A percentile compares a stretch with the other conserved stretches of the same genome.
Evolutionary conservation across 1,284 basidiomycete species (phyloP).

Genomic region (Ustilago nuda): DNA sequence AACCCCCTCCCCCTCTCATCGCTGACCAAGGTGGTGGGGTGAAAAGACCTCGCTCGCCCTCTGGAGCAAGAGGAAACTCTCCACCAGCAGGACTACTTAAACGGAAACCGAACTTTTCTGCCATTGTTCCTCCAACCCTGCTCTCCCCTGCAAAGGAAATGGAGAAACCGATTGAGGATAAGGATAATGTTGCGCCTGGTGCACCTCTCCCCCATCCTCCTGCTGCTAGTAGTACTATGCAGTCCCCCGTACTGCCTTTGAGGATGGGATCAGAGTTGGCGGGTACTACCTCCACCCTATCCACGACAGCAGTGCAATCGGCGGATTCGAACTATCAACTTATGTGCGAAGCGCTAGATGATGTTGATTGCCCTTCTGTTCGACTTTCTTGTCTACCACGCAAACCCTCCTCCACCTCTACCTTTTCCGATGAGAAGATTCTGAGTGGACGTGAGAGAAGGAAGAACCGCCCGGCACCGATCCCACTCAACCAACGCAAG

Average conservation of each 20-base stretch:
- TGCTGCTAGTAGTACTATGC: conserved; percentile 8
- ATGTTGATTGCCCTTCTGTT: conserved; percentile 22
- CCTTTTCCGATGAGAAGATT: background rate
- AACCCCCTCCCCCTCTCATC: conserved; percentile 26
- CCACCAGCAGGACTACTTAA: conserved; percentile 46
- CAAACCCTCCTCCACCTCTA: conserved; percentile 3
- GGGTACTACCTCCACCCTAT: conserved; percentile 6
- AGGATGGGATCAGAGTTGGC: conserved; percentile 10
- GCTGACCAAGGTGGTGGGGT: conserved; percentile 5
- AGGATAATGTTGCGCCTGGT: conserved; percentile 31
- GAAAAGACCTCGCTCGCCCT: conserved; percentile 36
- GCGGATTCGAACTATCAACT: conserved; percentile 21
- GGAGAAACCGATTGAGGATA: background rate
- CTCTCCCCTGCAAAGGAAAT: conserved; percentile 1
- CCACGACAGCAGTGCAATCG: background rate
- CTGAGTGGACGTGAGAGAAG: conserved; percentile 35
- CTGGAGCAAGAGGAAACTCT: conserved; percentile 6
- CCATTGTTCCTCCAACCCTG: conserved; percentile 28
- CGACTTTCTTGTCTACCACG: conserved; percentile 43
- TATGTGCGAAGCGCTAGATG: conserved; percentile 38
- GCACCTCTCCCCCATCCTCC: conserved; percentile 22
- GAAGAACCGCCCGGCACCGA: conserved; percentile 31
- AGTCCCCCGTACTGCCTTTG: background rate
- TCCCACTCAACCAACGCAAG: conserved; percentile 56
- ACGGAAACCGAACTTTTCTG: conserved; percentile 45